Percentiles rank a stretch among this genome's conserved stretches.
phyloP scores from a whole-genome alignment of 78 protist species.

The Dictyostelium firmibasis region DNA sequence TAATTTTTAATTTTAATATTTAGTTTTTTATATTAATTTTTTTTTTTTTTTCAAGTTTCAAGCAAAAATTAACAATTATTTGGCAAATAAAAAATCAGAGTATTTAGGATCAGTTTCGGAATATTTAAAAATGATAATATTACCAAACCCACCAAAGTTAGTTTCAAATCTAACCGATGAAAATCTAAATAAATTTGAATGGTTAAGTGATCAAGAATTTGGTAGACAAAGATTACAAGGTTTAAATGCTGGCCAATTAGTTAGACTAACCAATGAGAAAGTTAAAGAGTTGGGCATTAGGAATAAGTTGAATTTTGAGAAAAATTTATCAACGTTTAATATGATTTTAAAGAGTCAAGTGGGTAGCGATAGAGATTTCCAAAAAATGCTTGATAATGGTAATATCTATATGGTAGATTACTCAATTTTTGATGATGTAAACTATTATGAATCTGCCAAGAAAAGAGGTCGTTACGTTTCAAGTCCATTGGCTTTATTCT shows the following conservation, averaged over 20 bases:
- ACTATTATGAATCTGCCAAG: conserved; percentile 6
- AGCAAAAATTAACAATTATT: neutral
- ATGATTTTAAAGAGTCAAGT: neutral
- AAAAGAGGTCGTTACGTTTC: conserved; percentile 7
- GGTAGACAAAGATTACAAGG: conserved; percentile 57
- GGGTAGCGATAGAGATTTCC: neutral
- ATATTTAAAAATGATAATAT: conserved; percentile 7
- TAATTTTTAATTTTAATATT: neutral
- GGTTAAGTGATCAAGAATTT: conserved; percentile 54
- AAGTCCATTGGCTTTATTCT: conserved; percentile 21
- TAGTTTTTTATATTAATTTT: neutral
- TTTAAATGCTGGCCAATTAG: conserved; percentile 18
- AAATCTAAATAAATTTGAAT: conserved; percentile 11
- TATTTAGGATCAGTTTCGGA: neutral
- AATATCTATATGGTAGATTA: conserved; percentile 13
- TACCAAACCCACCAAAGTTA: conserved; percentile 19
- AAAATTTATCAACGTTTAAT: neutral
- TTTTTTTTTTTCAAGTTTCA: conserved; percentile 5
- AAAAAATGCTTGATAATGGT: neutral
- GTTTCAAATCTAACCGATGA: neutral
- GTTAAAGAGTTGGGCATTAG: neutral
- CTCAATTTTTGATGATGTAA: conserved; percentile 13
- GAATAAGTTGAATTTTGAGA: neutral
- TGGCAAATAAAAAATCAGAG: neutral
- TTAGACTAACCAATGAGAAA: neutral